Evolutionary conservation across 805 yeast species (phyloP), one percentile per base, ranked within the genome.

Genomic region (Schwanniomyces yamadae): DNA sequence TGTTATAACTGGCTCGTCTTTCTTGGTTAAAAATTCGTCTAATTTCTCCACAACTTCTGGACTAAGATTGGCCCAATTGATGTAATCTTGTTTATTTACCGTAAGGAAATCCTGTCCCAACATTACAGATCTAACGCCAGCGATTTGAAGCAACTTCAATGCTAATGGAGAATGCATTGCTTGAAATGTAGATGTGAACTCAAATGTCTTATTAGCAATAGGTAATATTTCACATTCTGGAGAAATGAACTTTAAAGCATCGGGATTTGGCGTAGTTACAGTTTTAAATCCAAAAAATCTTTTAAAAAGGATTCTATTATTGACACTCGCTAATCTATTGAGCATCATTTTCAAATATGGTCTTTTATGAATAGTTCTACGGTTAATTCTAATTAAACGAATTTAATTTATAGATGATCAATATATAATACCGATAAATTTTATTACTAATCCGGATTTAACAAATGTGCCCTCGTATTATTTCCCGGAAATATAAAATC

Each of bases 81-180:
- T 56, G 44, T 65, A 63, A 42, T 76, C 80, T 47, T 76, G 77
- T 54, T 84, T 84, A 55, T 80, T 83, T 6, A 84, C 78, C 0
- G 91, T 82, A 35, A 84, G 59, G 46, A 84, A 84, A 50, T 83
- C 75, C n/a, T 75, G 75, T 13, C 91, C 91, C 46, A 84, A 75
- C 80, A 84, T 75, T 13, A 84, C 62, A 0, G 87, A 78, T 46
- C 69, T 78, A n/a, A 84, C 84, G 0, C 84, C 85, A 47, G 79
- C 64, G 15, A 77, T 37, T 43, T 73, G 71, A 69, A 82, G 81
- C 18, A 84, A 55, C 41, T 72, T 71, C 26, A 72, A 59, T 1
- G 88, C 88, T 31, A 84, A 59, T 6, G 84, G 86, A 0, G 90
- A 82, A 46, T 71, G 72, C 14, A 67, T 63, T 0, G 82, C 80